These are phyloP conservation scores for Diaporthe ilicicola DNA, from an alignment of 2,329 filamentous ascomycete species.

Conservation along the genomic window DNA sequence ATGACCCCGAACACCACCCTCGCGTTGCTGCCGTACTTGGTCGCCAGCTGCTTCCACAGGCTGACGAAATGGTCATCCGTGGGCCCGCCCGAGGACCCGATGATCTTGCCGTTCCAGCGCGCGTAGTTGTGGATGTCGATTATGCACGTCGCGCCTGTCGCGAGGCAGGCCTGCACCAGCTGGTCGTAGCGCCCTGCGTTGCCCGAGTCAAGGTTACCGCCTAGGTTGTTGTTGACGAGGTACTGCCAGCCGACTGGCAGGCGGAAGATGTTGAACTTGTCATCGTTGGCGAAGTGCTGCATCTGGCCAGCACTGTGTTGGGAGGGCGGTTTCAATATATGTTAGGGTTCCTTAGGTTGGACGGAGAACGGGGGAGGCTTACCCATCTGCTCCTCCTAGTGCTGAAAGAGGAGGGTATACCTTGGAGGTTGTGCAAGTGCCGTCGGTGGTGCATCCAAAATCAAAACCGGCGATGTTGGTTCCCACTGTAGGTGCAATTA, in stretches of 20 bases:
- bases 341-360: slow-evolving; percentile 39
- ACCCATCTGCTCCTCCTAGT: slow-evolving; percentile 26
- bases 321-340: slow-evolving; percentile 25
- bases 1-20: slow-evolving; percentile 70
- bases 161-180: slow-evolving; percentile 58
- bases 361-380: slow-evolving; percentile 42
- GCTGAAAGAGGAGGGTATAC: slow-evolving; percentile 20
- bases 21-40: slow-evolving; percentile 60
- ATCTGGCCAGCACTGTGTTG: slow-evolving; percentile 53
- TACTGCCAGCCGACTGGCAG: slow-evolving; percentile 64
- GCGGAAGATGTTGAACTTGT: slow-evolving; percentile 64
- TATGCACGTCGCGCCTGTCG: slow-evolving; percentile 57
- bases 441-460: slow-evolving; percentile 54
- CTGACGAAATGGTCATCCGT: slow-evolving; percentile 60
- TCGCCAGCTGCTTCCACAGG: slow-evolving; percentile 65
- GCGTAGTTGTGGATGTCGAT: slow-evolving; percentile 52
- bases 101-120: slow-evolving; percentile 68
- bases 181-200: slow-evolving; percentile 57
- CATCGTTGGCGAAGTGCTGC: slow-evolving; percentile 62
- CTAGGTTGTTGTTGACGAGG: slow-evolving; percentile 53
- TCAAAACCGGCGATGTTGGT: slow-evolving; percentile 58
- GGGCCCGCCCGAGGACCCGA: slow-evolving; percentile 67
- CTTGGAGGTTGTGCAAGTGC: slow-evolving; percentile 46
- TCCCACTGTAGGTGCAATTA: slow-evolving; percentile 37
- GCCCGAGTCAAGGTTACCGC: slow-evolving; percentile 50